Conservation (phyloP, 1,284 basidiomycete genomes). For the Ustilago shanxiensis region DNA sequence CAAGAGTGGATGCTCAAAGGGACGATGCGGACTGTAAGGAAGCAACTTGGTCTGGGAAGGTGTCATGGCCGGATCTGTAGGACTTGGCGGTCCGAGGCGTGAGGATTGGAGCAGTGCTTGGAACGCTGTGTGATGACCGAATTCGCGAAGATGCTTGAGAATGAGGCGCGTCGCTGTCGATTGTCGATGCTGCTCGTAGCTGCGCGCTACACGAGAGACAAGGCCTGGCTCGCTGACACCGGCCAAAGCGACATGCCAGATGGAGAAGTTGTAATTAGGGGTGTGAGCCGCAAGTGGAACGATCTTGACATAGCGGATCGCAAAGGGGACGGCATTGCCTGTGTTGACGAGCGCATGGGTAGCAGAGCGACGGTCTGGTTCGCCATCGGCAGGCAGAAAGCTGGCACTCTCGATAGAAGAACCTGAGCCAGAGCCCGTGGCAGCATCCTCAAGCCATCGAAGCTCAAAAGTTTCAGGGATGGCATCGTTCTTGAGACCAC, state of each 20-base stretch:
- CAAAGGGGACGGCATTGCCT: conserved; percentile 53
- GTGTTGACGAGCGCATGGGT: conserved; percentile 42
- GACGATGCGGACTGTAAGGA: conserved; percentile 46
- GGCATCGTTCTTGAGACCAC: conserved; percentile 67
- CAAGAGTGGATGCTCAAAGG: conserved; percentile 78
- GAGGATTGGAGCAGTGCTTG: conserved; percentile 53
- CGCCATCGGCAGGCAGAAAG: conserved; percentile 40
- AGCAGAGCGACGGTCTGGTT: conserved; percentile 42
- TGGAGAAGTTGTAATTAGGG: conserved; percentile 69
- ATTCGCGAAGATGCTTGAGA: conserved; percentile 82
- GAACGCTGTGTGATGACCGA: conserved; percentile 79
- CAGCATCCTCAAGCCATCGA: conserved; percentile 49
- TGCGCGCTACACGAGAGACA: conserved; percentile 44
- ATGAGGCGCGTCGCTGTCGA: conserved; percentile 62
- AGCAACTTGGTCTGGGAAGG: conserved; percentile 19
- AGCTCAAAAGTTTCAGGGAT: conserved; percentile 61
- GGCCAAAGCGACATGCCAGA: conserved; percentile 69
- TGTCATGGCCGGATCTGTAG: not conserved
- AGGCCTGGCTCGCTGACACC: conserved; percentile 57
- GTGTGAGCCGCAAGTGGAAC: conserved; percentile 68
- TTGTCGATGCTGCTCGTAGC: conserved; percentile 62
- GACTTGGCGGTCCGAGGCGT: conserved; percentile 27
- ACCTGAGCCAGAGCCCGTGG: conserved; percentile 40
- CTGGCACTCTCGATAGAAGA: conserved; percentile 36
- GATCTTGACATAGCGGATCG: conserved; percentile 66